phyloP scores from a whole-genome alignment of 2,329 filamentous ascomycete genomes.

The Talaromyces sp. region DNA sequence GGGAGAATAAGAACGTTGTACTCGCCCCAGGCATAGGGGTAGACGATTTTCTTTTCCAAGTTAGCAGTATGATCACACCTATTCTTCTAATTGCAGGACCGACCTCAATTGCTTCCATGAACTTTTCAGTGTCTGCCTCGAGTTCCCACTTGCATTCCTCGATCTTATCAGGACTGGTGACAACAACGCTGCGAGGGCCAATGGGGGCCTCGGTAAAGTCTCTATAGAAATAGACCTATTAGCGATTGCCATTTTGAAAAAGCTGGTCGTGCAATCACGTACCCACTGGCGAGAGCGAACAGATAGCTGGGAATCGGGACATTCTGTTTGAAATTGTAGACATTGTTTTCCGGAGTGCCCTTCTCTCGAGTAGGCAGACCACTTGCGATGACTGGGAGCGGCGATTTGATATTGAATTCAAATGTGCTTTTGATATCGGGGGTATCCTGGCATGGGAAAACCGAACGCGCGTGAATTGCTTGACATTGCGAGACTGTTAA shows the following conservation, averaged over 20 bases:
- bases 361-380: conserved; percentile 59
- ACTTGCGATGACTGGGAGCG: conserved; percentile 84
- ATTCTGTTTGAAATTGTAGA: conserved; percentile 83
- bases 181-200: conserved; percentile 77
- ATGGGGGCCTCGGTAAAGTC: conserved; percentile 83
- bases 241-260: not conserved
- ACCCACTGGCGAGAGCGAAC: conserved; percentile 74
- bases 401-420: conserved; percentile 79
- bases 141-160: conserved; percentile 83
- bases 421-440: conserved; percentile 96
- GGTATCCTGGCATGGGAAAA: conserved; percentile 96
- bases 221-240: conserved; percentile 43
- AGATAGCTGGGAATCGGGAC: conserved; percentile 93
- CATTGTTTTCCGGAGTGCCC: conserved; percentile 48
- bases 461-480: conserved; percentile 86
- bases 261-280: conserved; percentile 11
- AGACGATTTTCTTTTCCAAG: conserved; percentile 54
- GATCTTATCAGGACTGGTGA: conserved; percentile 82
- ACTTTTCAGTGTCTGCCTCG: conserved; percentile 83
- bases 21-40: conserved; percentile 86
- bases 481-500: conserved; percentile 77
- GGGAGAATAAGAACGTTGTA: conserved; percentile 92
- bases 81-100: not conserved
- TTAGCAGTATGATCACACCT: conserved; percentile 37
- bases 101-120: conserved; percentile 68